Evolutionary conservation across 2,329 filamentous ascomycete species (phyloP).

Genomic region (Colletotrichum sp.): DNA sequence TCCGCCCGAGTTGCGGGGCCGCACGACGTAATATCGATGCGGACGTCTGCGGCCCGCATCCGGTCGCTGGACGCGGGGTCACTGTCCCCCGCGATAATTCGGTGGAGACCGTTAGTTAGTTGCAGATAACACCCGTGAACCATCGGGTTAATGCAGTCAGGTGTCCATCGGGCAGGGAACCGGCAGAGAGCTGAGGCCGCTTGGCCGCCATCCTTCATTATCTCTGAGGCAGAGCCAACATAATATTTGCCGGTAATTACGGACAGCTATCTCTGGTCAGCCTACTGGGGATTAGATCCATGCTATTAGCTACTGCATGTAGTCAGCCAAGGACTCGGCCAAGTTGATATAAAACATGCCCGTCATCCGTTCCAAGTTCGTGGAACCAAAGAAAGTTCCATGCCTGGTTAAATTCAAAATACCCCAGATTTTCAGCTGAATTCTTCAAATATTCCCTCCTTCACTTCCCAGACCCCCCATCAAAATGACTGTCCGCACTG

Average conservation of each 20-base stretch:
- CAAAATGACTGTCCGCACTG: background rate
- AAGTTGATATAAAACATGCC: background rate
- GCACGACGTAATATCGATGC: background rate
- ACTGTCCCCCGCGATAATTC: background rate
- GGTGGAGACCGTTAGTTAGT: background rate
- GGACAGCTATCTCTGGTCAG: background rate
- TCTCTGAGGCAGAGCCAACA: background rate
- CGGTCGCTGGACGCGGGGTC: background rate
- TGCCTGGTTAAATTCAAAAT: background rate
- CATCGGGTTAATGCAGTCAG: background rate
- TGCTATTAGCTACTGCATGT: background rate
- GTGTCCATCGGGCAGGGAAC: background rate
- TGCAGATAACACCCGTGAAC: background rate
- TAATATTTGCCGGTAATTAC: background rate
- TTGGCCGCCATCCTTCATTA: background rate
- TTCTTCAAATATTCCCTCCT: background rate
- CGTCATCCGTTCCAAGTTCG: background rate
- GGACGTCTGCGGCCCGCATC: slow-evolving; percentile 4
- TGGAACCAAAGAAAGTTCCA: background rate
- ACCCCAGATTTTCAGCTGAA: background rate
- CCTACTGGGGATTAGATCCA: background rate
- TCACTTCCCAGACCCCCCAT: background rate
- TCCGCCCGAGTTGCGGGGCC: background rate
- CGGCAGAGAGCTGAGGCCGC: background rate
- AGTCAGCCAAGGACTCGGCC: background rate